phyloP scores from a whole-genome alignment of 2,329 filamentous ascomycete genomes.

The Calonectria honghensis region DNA sequence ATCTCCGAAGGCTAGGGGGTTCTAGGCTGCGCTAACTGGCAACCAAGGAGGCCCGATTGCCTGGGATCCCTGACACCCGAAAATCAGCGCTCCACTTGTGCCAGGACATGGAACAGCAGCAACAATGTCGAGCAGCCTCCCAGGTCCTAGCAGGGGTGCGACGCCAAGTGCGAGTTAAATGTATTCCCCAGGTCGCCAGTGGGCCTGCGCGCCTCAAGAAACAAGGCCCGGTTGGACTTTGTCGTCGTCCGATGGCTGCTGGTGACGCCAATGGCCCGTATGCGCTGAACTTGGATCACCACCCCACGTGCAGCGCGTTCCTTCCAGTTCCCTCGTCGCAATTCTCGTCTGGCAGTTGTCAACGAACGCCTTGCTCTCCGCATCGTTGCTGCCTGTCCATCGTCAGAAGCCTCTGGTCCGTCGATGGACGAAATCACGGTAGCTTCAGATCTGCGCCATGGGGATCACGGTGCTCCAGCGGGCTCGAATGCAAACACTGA shows the following conservation, averaged over 20 bases:
- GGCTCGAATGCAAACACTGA: slow-evolving; percentile 31
- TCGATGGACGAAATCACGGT: slow-evolving; percentile 58
- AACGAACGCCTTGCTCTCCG: slow-evolving; percentile 9
- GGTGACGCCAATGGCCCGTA: slow-evolving; percentile 32
- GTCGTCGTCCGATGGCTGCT: not conserved
- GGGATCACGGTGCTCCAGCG: slow-evolving; percentile 21
- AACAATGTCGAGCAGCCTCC: slow-evolving; percentile 1
- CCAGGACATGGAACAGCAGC: not conserved
- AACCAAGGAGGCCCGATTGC: not conserved
- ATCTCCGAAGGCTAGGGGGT: slow-evolving; percentile 1
- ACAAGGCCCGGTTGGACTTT: slow-evolving; percentile 40
- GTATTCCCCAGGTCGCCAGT: slow-evolving; percentile 45
- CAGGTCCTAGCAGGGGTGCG: slow-evolving; percentile 22
- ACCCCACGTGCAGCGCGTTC: slow-evolving; percentile 40
- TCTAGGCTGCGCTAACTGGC: not conserved
- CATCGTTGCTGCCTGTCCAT: slow-evolving; percentile 43
- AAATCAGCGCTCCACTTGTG: not conserved
- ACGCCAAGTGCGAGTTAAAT: slow-evolving; percentile 48
- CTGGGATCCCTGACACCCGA: slow-evolving; percentile 4
- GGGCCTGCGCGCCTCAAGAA: slow-evolving; percentile 40
- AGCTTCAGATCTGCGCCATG: slow-evolving; percentile 47
- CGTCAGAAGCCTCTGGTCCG: slow-evolving; percentile 39
- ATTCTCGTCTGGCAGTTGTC: slow-evolving; percentile 22
- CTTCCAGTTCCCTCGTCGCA: slow-evolving; percentile 32
- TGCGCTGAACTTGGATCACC: slow-evolving; percentile 39